phyloP scores from a whole-genome alignment of 2,329 filamentous ascomycete genomes.

The Aspergillus sp. region DNA sequence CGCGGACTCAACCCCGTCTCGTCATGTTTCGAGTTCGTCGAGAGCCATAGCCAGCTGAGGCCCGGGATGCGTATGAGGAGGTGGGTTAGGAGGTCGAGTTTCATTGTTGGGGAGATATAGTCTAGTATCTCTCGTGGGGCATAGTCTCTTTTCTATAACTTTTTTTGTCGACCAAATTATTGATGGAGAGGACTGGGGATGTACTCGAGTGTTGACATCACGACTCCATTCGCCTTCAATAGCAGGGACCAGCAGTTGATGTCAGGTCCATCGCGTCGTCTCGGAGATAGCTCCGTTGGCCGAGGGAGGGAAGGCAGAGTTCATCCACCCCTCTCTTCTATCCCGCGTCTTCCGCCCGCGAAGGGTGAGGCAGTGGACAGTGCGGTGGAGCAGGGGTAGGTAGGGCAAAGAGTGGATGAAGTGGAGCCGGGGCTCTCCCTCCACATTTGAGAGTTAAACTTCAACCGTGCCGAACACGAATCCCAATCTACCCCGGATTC shows the following conservation, averaged over 20 bases:
- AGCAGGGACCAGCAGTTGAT: background rate
- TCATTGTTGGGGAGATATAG: background rate
- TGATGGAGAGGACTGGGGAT: too few species aligned
- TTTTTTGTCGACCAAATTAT: too few species aligned
- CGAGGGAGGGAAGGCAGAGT: background rate
- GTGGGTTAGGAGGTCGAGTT: background rate
- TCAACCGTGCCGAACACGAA: background rate
- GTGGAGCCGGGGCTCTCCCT: too few species aligned
- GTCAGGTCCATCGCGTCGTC: background rate
- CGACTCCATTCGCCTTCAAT: background rate
- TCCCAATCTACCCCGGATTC: background rate
- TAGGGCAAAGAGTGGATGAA: background rate
- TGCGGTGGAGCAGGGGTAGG: background rate
- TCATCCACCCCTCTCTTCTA: background rate
- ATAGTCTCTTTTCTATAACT: too few species aligned
- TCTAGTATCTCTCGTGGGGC: too few species aligned
- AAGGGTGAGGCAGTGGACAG: background rate
- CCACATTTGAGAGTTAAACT: background rate
- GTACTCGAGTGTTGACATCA: background rate
- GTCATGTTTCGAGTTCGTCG: background rate
- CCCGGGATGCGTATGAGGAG: background rate
- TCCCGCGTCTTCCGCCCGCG: background rate
- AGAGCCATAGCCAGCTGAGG: background rate
- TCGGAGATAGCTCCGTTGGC: background rate
- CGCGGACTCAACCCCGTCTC: background rate